Base-by-base conservation (phyloP, 345 rosid species). In the Murraya koenigii region DNA sequence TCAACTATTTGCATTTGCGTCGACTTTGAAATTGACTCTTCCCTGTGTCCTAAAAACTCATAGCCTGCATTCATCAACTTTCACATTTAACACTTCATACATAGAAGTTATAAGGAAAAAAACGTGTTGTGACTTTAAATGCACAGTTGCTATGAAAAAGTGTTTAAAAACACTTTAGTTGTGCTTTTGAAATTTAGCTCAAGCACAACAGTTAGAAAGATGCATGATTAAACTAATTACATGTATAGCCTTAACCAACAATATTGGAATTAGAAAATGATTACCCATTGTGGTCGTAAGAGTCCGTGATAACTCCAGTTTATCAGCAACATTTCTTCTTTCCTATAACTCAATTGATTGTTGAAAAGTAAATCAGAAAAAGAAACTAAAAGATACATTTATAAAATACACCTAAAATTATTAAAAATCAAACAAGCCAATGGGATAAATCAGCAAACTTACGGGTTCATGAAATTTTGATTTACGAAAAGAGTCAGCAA, bases 1-100 rank as follows among this genome's bases (percentile, higher is more conserved):
- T 85, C 63, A 28, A 93, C 80, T 78, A 94, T 91, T 82, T 85
- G 91, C 79, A 74, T 63, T 66, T 87, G 89, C 59, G 82, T 60
- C 10, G 68, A 78, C 55, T 72, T 83, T 71, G 80, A 74, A 68
- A 63, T 66, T 23, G 80, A 70, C 79, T 75, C 83, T 78, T 78
- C 76, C 59, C 75, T 77, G 65, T 58, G 56, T 63, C 79, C 78
- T 35, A 77, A 49, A 71, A 81, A 73, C 6, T 65, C 68, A 84
- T 72, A 35, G 61, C 87, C 90, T 88, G 79, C 82, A 82, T 47
- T 67, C 32, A 26, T 58, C 59, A 82, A 5, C 68, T 71, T 38
- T 17, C 33, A 76, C 39, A 23, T 75, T 72, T 68, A 38, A 44
- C 70, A 76, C 35, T 54, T 28, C n/a, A 52, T 8, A 8, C 20